phyloP scores from a whole-genome alignment of 176 grass and related monocot species.

The Lolium perenne region DNA sequence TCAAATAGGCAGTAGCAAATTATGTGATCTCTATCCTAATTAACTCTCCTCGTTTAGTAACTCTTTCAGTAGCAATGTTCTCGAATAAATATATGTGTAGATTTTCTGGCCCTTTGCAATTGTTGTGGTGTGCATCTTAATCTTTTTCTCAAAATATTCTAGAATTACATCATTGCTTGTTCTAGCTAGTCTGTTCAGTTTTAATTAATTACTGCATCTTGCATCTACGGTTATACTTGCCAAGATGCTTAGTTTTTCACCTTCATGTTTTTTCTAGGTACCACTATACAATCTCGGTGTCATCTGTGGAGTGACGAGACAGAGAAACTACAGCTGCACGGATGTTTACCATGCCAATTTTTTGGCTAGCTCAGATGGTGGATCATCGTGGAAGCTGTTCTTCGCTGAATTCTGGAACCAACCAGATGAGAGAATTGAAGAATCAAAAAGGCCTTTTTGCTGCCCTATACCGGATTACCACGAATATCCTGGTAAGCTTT shows the following conservation, averaged over 20 bases:
- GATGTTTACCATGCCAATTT: background rate
- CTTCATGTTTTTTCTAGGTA: too few species aligned
- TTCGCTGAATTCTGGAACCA: background rate
- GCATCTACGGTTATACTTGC: background rate
- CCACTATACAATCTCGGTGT: too few species aligned
- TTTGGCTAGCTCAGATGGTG: background rate
- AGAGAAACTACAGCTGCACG: background rate
- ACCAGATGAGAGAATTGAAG: background rate
- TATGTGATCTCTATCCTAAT: too few species aligned
- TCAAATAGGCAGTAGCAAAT: too few species aligned
- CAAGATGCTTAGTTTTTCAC: background rate
- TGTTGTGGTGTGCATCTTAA: background rate
- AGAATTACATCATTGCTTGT: background rate
- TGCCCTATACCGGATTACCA: background rate
- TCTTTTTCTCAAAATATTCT: background rate
- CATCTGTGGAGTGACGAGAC: background rate
- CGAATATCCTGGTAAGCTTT: background rate
- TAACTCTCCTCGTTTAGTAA: slow-evolving; percentile 1
- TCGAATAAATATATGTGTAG: background rate
- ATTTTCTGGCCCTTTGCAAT: background rate
- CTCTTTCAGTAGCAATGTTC: background rate
- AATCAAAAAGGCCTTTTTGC: background rate
- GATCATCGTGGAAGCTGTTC: background rate
- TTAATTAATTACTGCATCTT: background rate
- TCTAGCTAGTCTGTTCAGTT: background rate